These are phyloP conservation scores for Pecoramyces ruminantium DNA, from an alignment of 192 early-diverging fungal genomes.

Conservation along the genomic window DNA sequence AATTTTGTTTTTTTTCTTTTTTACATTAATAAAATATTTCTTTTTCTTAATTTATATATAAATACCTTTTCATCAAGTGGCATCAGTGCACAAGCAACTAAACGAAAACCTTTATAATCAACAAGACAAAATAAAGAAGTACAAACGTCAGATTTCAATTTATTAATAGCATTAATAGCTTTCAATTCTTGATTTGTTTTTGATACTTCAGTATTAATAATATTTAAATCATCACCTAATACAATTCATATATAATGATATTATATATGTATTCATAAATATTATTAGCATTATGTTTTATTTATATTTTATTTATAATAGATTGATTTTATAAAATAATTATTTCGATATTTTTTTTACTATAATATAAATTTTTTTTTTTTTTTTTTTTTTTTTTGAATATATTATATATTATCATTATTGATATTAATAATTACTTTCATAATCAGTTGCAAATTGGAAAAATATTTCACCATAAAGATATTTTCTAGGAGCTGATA, in stretches of 20 bases:
- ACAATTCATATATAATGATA: too few species aligned
- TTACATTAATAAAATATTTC: too few species aligned
- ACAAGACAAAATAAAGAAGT: conserved; percentile 25
- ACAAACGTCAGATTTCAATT: conserved; percentile 11
- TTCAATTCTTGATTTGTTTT: conserved; percentile 20
- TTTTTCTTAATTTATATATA: too few species aligned
- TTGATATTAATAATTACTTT: background rate
- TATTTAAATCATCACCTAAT: background rate
- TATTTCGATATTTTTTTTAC: too few species aligned
- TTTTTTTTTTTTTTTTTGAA: too few species aligned
- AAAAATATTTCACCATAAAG: background rate
- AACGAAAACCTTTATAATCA: conserved; percentile 39
- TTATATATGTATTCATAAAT: too few species aligned
- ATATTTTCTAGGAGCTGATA: background rate
- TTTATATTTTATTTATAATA: too few species aligned
- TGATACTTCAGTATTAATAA: conserved; percentile 8
- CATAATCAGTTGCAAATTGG: background rate
- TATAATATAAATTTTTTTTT: too few species aligned
- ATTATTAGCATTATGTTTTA: too few species aligned
- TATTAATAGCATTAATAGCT: conserved; percentile 17
- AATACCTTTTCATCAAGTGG: conserved; percentile 13
- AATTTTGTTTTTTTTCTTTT: too few species aligned
- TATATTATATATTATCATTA: too few species aligned
- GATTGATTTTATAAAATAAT: too few species aligned
- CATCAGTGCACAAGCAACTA: conserved; percentile 28